These are phyloP conservation scores for Suillus bovinus DNA, from an alignment of 768 basidiomycete genomes.

Conservation along the genomic window DNA sequence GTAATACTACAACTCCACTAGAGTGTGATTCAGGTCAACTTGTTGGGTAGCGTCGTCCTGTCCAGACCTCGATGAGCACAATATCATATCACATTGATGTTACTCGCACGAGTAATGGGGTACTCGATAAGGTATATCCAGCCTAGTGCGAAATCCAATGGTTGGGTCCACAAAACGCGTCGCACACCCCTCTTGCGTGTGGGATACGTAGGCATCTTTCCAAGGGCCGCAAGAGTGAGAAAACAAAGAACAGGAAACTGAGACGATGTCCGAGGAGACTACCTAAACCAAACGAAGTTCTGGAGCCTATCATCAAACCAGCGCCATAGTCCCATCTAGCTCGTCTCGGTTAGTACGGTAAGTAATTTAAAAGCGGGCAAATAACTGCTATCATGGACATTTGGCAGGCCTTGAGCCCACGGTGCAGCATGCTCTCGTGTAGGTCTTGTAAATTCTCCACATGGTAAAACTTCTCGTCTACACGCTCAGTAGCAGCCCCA, in stretches of 20 bases:
- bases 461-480: slow-evolving; percentile 20
- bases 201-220: slow-evolving; percentile 41
- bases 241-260: slow-evolving; percentile 51
- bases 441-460: slow-evolving; percentile 39
- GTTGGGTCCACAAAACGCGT: slow-evolving; percentile 71
- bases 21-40: slow-evolving; percentile 2
- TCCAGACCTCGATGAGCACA: slow-evolving; percentile 58
- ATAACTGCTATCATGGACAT: slow-evolving; percentile 60
- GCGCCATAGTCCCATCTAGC: slow-evolving; percentile 57
- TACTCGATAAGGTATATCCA: slow-evolving; percentile 68
- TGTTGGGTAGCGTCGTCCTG: slow-evolving; percentile 40
- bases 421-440: slow-evolving; percentile 43
- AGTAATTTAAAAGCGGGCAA: not conserved
- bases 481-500: not conserved
- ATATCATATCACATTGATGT: slow-evolving; percentile 58
- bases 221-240: slow-evolving; percentile 57
- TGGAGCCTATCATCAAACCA: slow-evolving; percentile 53
- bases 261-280: slow-evolving; percentile 53
- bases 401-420: slow-evolving; percentile 54
- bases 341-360: slow-evolving; percentile 15
- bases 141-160: slow-evolving; percentile 55
- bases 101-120: slow-evolving; percentile 65
- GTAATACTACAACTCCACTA: slow-evolving; percentile 42
- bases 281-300: slow-evolving; percentile 56
- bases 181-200: slow-evolving; percentile 67